Base-by-base conservation (phyloP, 179 eudicot genomes). In the Beta corolliflora region DNA sequence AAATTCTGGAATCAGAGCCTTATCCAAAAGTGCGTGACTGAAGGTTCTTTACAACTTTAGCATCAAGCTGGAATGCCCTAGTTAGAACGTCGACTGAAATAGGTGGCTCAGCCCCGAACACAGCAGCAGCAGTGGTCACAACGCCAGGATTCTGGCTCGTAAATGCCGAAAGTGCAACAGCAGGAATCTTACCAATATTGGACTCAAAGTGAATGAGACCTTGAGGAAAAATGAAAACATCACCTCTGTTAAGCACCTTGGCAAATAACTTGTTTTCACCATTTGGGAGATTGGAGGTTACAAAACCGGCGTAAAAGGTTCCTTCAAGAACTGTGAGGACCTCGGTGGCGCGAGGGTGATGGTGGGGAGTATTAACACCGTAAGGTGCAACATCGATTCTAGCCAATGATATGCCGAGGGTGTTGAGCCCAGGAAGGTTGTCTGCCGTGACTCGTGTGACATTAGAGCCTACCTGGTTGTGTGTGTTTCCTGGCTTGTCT, bases 11-110 rank as follows among this genome's bases (percentile, higher is more conserved):
- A 31, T 31, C 36, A 31, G 36, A 31, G 36, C 36, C 36, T 31
- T 31, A 31, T 31, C 36, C 36, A 31, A 31, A 31, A 31, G 36
- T 31, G 36, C 36, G 36, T 31, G 71, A 67, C 52, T 68, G 72
- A 5, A 41, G 16, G 12, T 68, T 8, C 72, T 41, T 68, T 50
- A 66, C 15, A 6, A 66, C 46, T 2, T 66, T 66, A 14, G 71
- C 9, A 15, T 66, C 71, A 14, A 66, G 71, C 71, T 66, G 71
- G 12, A 66, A 66, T 9, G 71, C 71, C 71, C 36, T 66, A n/a
- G 71, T 31, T 31, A 66, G 71, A 66, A 66, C 71, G 5, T 66
- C 71, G 15, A 59, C 48, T 0, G 71, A 66, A 19, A 66, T 66
- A 59, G 71, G 71, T 66, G 19, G 9, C 36, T 66, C 9, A 66